A percentile compares a stretch with the other conserved stretches of the same genome.
Evolutionary conservation across 2,329 filamentous ascomycete species (phyloP).

Genomic region (Aspergillus fumigatiaffinis): DNA sequence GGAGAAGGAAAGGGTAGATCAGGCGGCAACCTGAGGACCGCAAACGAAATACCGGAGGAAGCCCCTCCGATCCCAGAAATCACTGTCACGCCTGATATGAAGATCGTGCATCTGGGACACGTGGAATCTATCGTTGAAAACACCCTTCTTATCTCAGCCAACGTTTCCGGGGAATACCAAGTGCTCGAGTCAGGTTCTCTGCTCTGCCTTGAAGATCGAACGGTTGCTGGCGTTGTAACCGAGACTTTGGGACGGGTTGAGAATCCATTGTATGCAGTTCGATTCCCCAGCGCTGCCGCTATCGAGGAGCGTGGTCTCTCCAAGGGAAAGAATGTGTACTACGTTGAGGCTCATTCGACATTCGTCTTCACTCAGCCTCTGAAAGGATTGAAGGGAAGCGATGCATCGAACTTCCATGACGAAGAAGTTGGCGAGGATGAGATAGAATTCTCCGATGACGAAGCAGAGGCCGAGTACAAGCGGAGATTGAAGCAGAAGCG

Average conservation of each 20-base stretch:
- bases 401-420: slow-evolving; percentile 92
- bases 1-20: slow-evolving; percentile 50
- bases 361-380: slow-evolving; percentile 85
- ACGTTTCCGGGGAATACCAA: slow-evolving; percentile 73
- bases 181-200: slow-evolving; percentile 82
- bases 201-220: slow-evolving; percentile 71
- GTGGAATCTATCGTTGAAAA: slow-evolving; percentile 77
- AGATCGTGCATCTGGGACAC: slow-evolving; percentile 69
- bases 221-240: slow-evolving; percentile 73
- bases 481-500: slow-evolving; percentile 64
- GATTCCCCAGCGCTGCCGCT: slow-evolving; percentile 66
- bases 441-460: slow-evolving; percentile 93
- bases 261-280: slow-evolving; percentile 79
- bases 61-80: slow-evolving; percentile 71
- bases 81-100: slow-evolving; percentile 70
- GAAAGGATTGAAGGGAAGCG: slow-evolving; percentile 76
- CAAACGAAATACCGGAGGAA: slow-evolving; percentile 70
- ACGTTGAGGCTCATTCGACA: slow-evolving; percentile 71
- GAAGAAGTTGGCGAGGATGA: slow-evolving; percentile 85
- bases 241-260: slow-evolving; percentile 84
- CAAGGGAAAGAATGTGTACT: slow-evolving; percentile 70
- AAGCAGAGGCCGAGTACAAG: slow-evolving; percentile 83
- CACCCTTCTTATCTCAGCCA: slow-evolving; percentile 72
- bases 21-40: slow-evolving; percentile 62
- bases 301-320: slow-evolving; percentile 64